A percentile compares a stretch with the other conserved stretches of the same genome.
Conservation (phyloP, 306 rosid genomes). For the Acacia melanoxylon region DNA sequence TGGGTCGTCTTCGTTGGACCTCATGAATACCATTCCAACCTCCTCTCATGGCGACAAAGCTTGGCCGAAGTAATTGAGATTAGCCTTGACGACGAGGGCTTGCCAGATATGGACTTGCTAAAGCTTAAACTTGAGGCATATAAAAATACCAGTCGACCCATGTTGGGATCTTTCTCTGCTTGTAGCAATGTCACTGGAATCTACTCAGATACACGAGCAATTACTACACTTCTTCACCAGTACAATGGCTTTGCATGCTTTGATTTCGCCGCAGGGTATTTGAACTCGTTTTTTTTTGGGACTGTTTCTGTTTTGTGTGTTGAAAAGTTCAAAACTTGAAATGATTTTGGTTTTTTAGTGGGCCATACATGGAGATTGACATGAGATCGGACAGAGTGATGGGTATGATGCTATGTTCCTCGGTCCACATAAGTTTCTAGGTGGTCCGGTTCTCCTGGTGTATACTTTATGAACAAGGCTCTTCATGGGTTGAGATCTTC, state of each 20-base stretch:
- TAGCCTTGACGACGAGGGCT: constrained; percentile 58
- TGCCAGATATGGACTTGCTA: constrained; percentile 57
- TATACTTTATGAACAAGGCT: constrained; percentile 57
- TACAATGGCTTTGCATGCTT: constrained; percentile 72
- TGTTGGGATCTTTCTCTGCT: constrained; percentile 86
- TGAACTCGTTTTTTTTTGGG: not conserved
- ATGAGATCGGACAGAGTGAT: constrained; percentile 51
- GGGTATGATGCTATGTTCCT: constrained; percentile 77
- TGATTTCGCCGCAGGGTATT: constrained; percentile 85
- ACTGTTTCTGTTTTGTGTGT: not conserved
- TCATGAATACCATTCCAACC: constrained; percentile 81
- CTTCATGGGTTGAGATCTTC: constrained; percentile 52
- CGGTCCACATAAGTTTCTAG: constrained; percentile 78
- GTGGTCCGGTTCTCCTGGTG: constrained; percentile 89
- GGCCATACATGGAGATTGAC: constrained; percentile 68
- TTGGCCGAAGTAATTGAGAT: constrained; percentile 78
- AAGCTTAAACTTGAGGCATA: constrained; percentile 46
- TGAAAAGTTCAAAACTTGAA: not conserved
- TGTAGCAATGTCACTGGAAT: constrained; percentile 91
- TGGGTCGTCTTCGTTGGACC: constrained; percentile 95
- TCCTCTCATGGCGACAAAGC: constrained; percentile 87
- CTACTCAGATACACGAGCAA: constrained; percentile 56
- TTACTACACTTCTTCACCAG: constrained; percentile 71
- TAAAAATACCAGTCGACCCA: constrained; percentile 49
- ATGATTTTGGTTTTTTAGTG: constrained; percentile 42